Evolutionary conservation across 768 basidiomycete genomes (phyloP).

Genomic region (Pleurotus sapidus): DNA sequence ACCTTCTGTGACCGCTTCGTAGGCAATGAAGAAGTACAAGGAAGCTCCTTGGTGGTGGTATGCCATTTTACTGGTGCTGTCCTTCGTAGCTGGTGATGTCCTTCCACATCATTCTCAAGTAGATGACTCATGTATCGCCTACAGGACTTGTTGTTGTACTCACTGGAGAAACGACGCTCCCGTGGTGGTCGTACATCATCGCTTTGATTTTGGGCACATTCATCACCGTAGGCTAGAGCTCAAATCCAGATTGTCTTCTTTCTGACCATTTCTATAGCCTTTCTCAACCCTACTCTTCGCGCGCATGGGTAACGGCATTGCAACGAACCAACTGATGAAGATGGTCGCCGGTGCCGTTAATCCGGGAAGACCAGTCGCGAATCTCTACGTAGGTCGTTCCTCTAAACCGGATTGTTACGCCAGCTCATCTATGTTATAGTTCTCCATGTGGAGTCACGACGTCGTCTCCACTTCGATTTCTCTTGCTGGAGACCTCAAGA

Average conservation of each 20-base stretch:
- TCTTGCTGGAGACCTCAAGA: constrained; percentile 62
- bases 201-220: constrained; percentile 51
- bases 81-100: constrained; percentile 53
- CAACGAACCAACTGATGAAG: constrained; percentile 61
- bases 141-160: constrained; percentile 53
- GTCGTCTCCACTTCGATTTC: constrained; percentile 51
- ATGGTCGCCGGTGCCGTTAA: constrained; percentile 61
- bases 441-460: constrained; percentile 69
- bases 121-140: neutral
- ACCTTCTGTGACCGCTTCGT: neutral
- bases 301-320: constrained; percentile 60
- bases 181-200: constrained; percentile 61
- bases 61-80: constrained; percentile 37
- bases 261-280: constrained; percentile 27
- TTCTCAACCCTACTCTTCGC: constrained; percentile 56
- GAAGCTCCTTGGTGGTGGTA: constrained; percentile 68
- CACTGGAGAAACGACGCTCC: constrained; percentile 58
- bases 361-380: constrained; percentile 65
- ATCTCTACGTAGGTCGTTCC: constrained; percentile 50
- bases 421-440: constrained; percentile 27
- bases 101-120: neutral
- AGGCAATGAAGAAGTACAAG: constrained; percentile 57
- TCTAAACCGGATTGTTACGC: neutral
- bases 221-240: constrained; percentile 24
- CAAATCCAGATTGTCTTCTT: neutral